Conservation (phyloP, 352 stramenopile species). For the Phytophthora meadii region DNA sequence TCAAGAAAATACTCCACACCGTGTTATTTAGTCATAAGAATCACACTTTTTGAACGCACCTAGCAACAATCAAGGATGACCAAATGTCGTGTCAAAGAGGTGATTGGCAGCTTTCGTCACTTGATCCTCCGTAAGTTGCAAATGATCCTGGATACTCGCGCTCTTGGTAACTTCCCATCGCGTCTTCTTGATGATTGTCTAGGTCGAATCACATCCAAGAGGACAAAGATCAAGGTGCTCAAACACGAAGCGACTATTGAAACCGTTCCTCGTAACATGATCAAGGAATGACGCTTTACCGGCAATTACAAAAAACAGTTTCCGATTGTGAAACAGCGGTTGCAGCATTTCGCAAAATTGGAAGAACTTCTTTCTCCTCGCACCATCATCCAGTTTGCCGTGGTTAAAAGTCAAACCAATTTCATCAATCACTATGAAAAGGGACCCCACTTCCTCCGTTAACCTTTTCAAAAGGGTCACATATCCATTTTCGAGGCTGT, state of each 20-base stretch:
- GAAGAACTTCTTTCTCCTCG: background rate
- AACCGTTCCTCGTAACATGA: background rate
- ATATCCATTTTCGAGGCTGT: background rate
- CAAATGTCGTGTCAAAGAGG: background rate
- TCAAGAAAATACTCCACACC: no score
- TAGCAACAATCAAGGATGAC: background rate
- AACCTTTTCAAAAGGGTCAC: constrained; percentile 4
- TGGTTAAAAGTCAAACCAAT: constrained; percentile 9
- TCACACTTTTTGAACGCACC: background rate
- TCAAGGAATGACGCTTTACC: constrained; percentile 13
- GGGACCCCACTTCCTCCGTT: constrained; percentile 22
- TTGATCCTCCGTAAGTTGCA: background rate
- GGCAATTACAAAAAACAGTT: constrained; percentile 22
- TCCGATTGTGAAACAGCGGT: constrained; percentile 2
- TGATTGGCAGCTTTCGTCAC: background rate
- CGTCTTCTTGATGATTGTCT: background rate
- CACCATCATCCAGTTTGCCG: background rate
- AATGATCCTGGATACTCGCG: background rate
- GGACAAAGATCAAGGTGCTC: background rate
- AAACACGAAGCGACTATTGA: no score
- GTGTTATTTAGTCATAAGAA: background rate
- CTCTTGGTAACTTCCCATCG: background rate
- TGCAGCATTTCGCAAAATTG: background rate
- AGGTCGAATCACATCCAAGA: background rate
- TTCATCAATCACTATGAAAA: constrained; percentile 35